A percentile compares a stretch with the other conserved stretches of the same genome.
These are phyloP conservation scores for Penstemon barbatus DNA, from an alignment of 257 asterid genomes.

Conservation along the genomic window DNA sequence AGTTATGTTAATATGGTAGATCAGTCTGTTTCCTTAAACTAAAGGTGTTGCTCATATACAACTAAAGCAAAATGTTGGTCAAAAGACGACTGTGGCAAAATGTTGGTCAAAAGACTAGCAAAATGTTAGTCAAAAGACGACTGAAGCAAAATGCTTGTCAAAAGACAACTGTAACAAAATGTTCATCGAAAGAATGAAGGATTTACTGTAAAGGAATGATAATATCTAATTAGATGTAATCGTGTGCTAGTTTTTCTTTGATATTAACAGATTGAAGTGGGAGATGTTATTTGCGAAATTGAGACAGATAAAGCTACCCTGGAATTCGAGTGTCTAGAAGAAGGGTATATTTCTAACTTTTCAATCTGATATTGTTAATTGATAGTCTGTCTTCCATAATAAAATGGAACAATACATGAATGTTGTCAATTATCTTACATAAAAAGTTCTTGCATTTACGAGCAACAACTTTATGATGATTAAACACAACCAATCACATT, in stretches of 20 bases:
- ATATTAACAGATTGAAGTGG: slow-evolving; percentile 77
- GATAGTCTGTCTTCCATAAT: slow-evolving; percentile 17
- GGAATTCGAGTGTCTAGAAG: slow-evolving; percentile 94
- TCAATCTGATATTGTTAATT: slow-evolving; percentile 27
- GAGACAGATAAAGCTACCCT: slow-evolving; percentile 99
- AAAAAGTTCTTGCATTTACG: slow-evolving; percentile 14
- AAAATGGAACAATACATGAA: slow-evolving; percentile 3
- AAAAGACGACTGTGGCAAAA: slow-evolving; percentile 11
- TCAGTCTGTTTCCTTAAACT: background rate
- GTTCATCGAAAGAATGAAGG: slow-evolving; percentile 10
- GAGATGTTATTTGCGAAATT: slow-evolving; percentile 91
- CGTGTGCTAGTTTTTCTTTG: slow-evolving; percentile 30
- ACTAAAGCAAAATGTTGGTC: background rate
- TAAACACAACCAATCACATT: no score
- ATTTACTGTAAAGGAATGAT: slow-evolving; percentile 13
- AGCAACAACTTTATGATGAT: background rate
- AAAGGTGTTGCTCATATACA: background rate
- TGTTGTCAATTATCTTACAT: background rate
- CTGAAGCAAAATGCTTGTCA: slow-evolving; percentile 10
- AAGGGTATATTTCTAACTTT: slow-evolving; percentile 57
- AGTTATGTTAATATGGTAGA: background rate
- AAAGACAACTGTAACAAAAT: background rate
- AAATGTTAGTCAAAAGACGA: background rate
- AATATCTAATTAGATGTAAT: slow-evolving; percentile 20
- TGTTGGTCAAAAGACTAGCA: background rate